Percentiles rank a stretch among this genome's conserved stretches.
Evolutionary conservation across 1,284 basidiomycete species (phyloP).

Genomic region (Lentinula novae-zelandiae): DNA sequence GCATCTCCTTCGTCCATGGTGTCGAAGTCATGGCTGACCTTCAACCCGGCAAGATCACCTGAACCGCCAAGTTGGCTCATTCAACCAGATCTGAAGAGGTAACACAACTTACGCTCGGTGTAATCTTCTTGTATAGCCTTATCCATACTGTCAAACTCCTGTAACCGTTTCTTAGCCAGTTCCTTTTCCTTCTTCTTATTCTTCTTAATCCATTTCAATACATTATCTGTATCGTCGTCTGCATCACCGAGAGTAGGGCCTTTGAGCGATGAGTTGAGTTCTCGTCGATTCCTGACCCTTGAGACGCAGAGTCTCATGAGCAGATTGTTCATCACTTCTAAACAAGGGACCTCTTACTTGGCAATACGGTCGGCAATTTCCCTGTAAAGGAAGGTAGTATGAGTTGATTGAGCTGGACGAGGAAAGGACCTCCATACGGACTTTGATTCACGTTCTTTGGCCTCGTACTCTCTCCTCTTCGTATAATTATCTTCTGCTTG

Average conservation of each 20-base stretch:
- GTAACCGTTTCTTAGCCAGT: constrained; percentile 71
- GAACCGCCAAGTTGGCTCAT: background rate
- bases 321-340: constrained; percentile 23
- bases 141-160: constrained; percentile 81
- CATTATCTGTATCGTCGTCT: constrained; percentile 68
- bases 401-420: constrained; percentile 24
- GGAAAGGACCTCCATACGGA: constrained; percentile 26
- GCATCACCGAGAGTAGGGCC: constrained; percentile 87
- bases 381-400: constrained; percentile 34
- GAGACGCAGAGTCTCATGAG: constrained; percentile 41
- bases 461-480: constrained; percentile 65
- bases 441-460: constrained; percentile 74
- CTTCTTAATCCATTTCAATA: constrained; percentile 86
- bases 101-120: constrained; percentile 62
- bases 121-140: constrained; percentile 71
- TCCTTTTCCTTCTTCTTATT: constrained; percentile 87
- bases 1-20: constrained; percentile 91
- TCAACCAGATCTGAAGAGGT: background rate
- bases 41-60: constrained; percentile 90
- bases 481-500: constrained; percentile 85
- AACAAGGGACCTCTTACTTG: constrained; percentile 66
- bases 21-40: constrained; percentile 94
- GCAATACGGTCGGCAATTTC: constrained; percentile 77
- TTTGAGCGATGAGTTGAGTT: constrained; percentile 86
- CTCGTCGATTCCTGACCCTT: constrained; percentile 88